A percentile compares a stretch with the other conserved stretches of the same genome.
These are phyloP conservation scores for Smithsoniella earleae DNA, from an alignment of 163 green algal species.

Conservation along the genomic window DNA sequence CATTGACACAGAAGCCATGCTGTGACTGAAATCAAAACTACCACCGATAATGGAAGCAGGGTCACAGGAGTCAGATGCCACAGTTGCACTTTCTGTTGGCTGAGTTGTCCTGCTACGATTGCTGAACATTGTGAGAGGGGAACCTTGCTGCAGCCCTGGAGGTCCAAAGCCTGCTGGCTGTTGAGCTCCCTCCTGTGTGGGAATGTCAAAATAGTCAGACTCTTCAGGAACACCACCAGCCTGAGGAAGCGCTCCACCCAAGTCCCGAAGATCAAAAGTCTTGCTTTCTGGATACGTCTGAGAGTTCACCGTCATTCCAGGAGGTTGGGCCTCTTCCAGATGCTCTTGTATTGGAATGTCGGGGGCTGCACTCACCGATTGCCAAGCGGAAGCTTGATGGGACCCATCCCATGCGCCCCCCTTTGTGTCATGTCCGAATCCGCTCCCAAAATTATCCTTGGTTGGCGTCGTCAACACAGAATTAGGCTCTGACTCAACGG, in stretches of 20 bases:
- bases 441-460: not conserved
- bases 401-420: not conserved
- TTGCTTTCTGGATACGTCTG: constrained; percentile 18
- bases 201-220: constrained; percentile 6
- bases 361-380: too few species aligned
- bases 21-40: constrained; percentile 15
- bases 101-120: not conserved
- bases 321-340: not conserved
- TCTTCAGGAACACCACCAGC: not conserved
- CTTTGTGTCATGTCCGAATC: not conserved
- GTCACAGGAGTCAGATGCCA: not conserved
- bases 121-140: not conserved
- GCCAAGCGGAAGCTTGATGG: not conserved
- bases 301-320: not conserved
- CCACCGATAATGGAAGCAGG: constrained; percentile 17
- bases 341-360: constrained; percentile 2
- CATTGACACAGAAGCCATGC: not conserved
- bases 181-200: not conserved
- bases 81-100: not conserved
- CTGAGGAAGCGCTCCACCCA: not conserved
- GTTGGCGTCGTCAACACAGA: not conserved
- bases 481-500: not conserved
- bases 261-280: constrained; percentile 19
- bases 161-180: constrained; percentile 13
- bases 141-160: constrained; percentile 11